Percentiles rank a stretch among this genome's conserved stretches.
phyloP scores from a whole-genome alignment of 148 eudicot genomes.

The Diospyros lotus region DNA sequence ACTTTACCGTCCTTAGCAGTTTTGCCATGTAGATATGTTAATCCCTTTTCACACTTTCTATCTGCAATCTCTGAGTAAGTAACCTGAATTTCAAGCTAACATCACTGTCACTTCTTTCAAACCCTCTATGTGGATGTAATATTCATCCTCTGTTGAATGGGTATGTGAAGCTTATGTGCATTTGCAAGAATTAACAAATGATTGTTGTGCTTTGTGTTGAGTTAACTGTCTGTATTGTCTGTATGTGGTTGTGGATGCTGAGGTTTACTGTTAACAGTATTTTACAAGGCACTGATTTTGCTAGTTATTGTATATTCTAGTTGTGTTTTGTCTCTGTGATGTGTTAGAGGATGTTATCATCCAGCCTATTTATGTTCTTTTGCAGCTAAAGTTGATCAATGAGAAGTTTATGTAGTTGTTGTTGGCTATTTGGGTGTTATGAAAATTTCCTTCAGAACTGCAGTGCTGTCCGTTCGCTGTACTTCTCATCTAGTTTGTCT shows the following conservation, averaged over 20 bases:
- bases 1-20: neutral
- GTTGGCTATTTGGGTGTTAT: neutral
- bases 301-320: neutral
- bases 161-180: conserved; percentile 16
- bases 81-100: neutral
- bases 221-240: neutral
- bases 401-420: neutral
- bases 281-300: neutral
- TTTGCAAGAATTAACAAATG: neutral
- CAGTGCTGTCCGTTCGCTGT: neutral
- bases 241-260: conserved; percentile 7
- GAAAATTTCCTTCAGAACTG: neutral
- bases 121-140: neutral
- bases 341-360: neutral
- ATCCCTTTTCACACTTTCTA: neutral
- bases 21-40: neutral
- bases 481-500: neutral
- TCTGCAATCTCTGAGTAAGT: neutral
- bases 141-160: neutral
- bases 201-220: neutral
- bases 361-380: neutral
- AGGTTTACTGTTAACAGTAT: neutral
- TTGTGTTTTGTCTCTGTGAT: conserved; percentile 2
- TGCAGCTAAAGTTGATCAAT: neutral
- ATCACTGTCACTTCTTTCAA: neutral